Conservation (phyloP, 192 early-diverging fungal species). For the Helicostylum pulchrum region DNA sequence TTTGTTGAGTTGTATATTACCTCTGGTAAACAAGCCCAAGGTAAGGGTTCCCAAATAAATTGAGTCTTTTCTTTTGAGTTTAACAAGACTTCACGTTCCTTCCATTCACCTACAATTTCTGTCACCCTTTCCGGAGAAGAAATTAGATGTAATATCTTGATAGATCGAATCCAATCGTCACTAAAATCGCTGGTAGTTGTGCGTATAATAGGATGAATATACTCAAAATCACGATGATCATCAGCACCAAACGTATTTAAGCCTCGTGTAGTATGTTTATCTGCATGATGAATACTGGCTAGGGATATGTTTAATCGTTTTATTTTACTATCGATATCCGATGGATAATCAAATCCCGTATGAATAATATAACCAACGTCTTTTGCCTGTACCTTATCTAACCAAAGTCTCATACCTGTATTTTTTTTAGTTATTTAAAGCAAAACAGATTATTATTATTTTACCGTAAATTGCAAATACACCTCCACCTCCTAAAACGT, state of each 20-base stretch:
- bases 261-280: conserved; percentile 34
- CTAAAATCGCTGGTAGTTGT: conserved; percentile 34
- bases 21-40: conserved; percentile 29
- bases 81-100: neutral
- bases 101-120: conserved; percentile 34
- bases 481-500: conserved; percentile 41
- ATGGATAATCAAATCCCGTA: conserved; percentile 37
- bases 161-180: conserved; percentile 30
- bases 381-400: conserved; percentile 20
- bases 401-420: conserved; percentile 42
- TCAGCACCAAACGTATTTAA: conserved; percentile 35
- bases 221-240: conserved; percentile 40
- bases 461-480: conserved; percentile 44
- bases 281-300: conserved; percentile 16
- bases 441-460: neutral
- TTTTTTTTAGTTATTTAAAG: neutral
- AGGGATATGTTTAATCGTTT: conserved; percentile 29
- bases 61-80: conserved; percentile 18
- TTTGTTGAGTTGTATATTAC: conserved; percentile 1
- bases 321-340: conserved; percentile 23
- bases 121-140: conserved; percentile 29
- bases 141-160: conserved; percentile 34
- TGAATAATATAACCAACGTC: conserved; percentile 36
- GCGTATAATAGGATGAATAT: conserved; percentile 37
- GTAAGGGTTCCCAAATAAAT: conserved; percentile 48